Conservation (phyloP, 257 asterid genomes). For the Handroanthus guayacan region DNA sequence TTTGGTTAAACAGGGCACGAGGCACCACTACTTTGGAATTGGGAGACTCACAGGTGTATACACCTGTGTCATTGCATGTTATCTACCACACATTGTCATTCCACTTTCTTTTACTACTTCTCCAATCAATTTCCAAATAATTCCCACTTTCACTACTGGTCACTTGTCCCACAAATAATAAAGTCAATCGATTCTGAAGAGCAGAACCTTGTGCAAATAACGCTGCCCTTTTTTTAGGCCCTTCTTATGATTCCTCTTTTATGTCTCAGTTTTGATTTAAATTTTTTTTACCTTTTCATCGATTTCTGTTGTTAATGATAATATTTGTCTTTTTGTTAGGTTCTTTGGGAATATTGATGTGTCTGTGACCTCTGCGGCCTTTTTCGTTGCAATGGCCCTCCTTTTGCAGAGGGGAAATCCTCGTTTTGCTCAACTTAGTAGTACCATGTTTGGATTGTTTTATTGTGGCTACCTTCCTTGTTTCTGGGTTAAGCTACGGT, state of each 20-base stretch:
- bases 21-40: not conserved
- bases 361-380: constrained; percentile 94
- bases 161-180: too few relatives aligned
- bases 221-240: not conserved
- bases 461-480: constrained; percentile 99
- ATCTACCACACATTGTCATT: not conserved
- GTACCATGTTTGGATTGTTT: constrained; percentile 94
- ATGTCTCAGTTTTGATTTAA: constrained; percentile 15
- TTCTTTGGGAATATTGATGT: constrained; percentile 91
- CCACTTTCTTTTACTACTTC: too few relatives aligned
- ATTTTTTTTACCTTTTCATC: not conserved
- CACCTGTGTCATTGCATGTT: not conserved
- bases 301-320: constrained; percentile 32
- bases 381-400: constrained; percentile 75
- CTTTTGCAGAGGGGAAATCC: constrained; percentile 89
- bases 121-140: too few relatives aligned
- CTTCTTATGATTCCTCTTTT: constrained; percentile 15
- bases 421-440: constrained; percentile 92
- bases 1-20: not conserved
- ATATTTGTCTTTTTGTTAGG: constrained; percentile 48
- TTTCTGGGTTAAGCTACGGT: constrained; percentile 97
- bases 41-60: not conserved
- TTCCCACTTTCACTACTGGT: too few relatives aligned
- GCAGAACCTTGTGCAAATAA: too few relatives aligned
- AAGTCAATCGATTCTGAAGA: too few relatives aligned